A percentile compares a stretch with the other conserved stretches of the same genome.
phyloP scores from a whole-genome alignment of 106 monocot genomes.

The Dendrobium chrysotoxum region DNA sequence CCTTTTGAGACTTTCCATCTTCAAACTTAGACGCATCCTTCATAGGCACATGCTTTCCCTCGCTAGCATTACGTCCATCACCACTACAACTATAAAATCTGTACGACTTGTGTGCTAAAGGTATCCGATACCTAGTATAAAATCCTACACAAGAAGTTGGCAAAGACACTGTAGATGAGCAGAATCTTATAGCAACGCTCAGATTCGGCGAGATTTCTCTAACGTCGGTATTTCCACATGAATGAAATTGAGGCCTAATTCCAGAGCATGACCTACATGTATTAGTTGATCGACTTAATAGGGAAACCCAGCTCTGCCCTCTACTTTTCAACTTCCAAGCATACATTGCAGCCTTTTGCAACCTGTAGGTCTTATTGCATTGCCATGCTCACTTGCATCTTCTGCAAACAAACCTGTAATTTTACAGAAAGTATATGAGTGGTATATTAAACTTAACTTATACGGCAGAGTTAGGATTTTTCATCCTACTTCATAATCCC shows the following conservation, averaged over 20 bases:
- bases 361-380: conserved; percentile 1
- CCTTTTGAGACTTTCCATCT: neutral
- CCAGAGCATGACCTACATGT: neutral
- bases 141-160: conserved; percentile 2
- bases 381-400: neutral
- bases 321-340: conserved; percentile 42
- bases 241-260: conserved; percentile 7
- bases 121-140: conserved; percentile 1
- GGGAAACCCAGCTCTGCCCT: conserved; percentile 16
- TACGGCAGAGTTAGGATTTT: neutral
- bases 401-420: neutral
- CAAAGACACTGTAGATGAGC: conserved; percentile 7
- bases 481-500: neutral
- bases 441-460: neutral
- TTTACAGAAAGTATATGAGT: neutral
- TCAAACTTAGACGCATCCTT: conserved; percentile 20
- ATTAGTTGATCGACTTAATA: conserved; percentile 13
- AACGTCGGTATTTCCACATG: neutral
- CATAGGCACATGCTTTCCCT: conserved; percentile 44
- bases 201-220: conserved; percentile 1
- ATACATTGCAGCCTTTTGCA: conserved; percentile 36
- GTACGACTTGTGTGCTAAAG: conserved; percentile 2
- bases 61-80: conserved; percentile 55
- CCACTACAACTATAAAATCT: conserved; percentile 73
- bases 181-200: conserved; percentile 20